A percentile compares a stretch with the other conserved stretches of the same genome.
Evolutionary conservation across 2,329 filamentous ascomycete species (phyloP).

Genomic region (Cercospora sp.): DNA sequence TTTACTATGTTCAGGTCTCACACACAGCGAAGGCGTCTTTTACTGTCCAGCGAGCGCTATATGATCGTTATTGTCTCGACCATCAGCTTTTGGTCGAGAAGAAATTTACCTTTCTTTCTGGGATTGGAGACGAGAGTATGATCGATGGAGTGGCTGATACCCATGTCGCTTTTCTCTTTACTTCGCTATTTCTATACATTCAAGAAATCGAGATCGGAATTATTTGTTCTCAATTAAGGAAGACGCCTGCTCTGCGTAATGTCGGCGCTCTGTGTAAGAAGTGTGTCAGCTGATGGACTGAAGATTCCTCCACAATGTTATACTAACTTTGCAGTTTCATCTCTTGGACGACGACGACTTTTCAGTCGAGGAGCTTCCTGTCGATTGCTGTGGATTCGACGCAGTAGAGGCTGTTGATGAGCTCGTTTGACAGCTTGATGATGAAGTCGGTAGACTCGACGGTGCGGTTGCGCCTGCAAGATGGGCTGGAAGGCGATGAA

Average conservation of each 20-base stretch:
- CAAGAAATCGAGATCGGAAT: not conserved
- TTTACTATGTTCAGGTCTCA: constrained; percentile 11
- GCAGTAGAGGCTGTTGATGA: not conserved
- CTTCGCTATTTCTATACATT: not conserved
- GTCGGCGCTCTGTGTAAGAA: not conserved
- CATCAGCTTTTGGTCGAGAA: not conserved
- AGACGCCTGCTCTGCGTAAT: not conserved
- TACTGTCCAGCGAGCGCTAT: constrained; percentile 1
- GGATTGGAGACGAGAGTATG: constrained; percentile 1
- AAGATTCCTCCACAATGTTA: not conserved
- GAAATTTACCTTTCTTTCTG: not conserved
- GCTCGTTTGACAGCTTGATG: not conserved
- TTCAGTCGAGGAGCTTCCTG: not conserved
- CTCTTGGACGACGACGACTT: not conserved
- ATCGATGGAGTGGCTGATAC: constrained; percentile 8
- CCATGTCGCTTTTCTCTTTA: not conserved
- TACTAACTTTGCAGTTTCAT: not conserved
- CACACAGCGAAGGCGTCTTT: constrained; percentile 18
- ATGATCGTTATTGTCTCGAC: constrained; percentile 7
- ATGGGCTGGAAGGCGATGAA: constrained; percentile 14
- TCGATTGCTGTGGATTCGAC: not conserved
- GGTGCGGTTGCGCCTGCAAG: constrained; percentile 2
- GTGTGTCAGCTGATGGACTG: not conserved
- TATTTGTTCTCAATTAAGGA: not conserved
- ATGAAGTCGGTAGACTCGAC: not conserved